Conservation (phyloP, 306 rosid genomes). For the Malus sieversii region DNA sequence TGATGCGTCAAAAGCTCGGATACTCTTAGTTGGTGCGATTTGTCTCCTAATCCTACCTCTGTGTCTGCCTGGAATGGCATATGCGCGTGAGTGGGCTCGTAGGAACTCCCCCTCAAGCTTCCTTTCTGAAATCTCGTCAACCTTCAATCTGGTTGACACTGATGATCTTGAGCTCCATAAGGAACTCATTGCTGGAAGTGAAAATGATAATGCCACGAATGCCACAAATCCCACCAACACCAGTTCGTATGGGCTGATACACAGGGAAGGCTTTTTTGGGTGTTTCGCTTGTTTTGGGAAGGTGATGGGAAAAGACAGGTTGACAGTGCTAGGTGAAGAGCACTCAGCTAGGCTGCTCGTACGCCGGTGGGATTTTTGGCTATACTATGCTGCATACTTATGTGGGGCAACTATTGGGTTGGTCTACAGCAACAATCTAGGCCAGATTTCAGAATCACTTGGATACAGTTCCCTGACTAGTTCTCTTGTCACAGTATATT, state of each 20-base stretch:
- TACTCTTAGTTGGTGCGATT: constrained; percentile 49
- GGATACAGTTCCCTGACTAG: constrained; percentile 42
- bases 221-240: not conserved
- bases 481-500: constrained; percentile 68
- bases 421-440: constrained; percentile 80
- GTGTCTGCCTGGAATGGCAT: constrained; percentile 38
- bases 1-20: constrained; percentile 16
- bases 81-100: constrained; percentile 26
- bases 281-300: constrained; percentile 2
- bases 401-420: constrained; percentile 82
- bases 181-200: constrained; percentile 33
- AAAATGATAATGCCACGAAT: not conserved
- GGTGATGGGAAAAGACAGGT: constrained; percentile 38
- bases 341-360: constrained; percentile 37
- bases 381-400: constrained; percentile 60
- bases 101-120: constrained; percentile 6
- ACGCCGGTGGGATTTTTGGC: constrained; percentile 64
- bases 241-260: not conserved
- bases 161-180: constrained; percentile 35
- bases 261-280: constrained; percentile 19
- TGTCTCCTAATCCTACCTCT: constrained; percentile 38
- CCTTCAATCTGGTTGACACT: constrained; percentile 9
- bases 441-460: constrained; percentile 74
- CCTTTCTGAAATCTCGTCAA: constrained; percentile 10
- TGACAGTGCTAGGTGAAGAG: constrained; percentile 54